Evolutionary conservation across 768 basidiomycete genomes (phyloP), one percentile per base, ranked within the genome.

Genomic region (Clathrus columnatus): DNA sequence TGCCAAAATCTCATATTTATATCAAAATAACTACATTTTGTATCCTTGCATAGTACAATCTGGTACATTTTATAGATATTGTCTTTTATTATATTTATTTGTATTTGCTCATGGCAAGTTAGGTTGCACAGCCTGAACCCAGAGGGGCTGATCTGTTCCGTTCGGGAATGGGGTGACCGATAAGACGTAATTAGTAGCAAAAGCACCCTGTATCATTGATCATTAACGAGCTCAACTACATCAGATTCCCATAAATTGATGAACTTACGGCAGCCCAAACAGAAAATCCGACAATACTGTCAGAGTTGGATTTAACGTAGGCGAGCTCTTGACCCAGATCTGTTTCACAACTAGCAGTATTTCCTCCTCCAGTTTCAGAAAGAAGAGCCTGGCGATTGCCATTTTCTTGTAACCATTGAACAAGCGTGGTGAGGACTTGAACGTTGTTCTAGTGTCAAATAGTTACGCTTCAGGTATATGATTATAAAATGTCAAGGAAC

Each of bases 141-240:
- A 60, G 24, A 60, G 47, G 1, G 45, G 73, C 61, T 77, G 75
- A 61, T 78, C 76, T 29, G 71, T 67, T 47, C 76, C 75, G 60
- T 77, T 68, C 20, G 71, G 57, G 64, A 71, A 72, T 20, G 80
- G 80, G 8, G 74, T 75, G 47, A 78, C 65, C 23, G 73, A 71
- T 47, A 80, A 69, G n/a, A 69, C 68, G 63, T 81, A 81, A 48
- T 68, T 71, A 1, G 75, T 72, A 56, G 73, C 73, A 64, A 80
- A 82, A 2, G 73, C 68, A 44, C 79, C 78, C 51, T 53, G 36
- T 11, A 23, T 6, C 27, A 30, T 21, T 30, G 20, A 63, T 57
- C 47, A 59, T 29, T 7, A 30, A 14, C 18, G 18, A 45, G 20
- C n/a, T 57, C 53, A 53, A 24, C 3, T 3, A 24, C 20, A 29